These are phyloP conservation scores for Waltergamsia citrina DNA, from an alignment of 2,329 filamentous ascomycete species.

Conservation along the genomic window DNA sequence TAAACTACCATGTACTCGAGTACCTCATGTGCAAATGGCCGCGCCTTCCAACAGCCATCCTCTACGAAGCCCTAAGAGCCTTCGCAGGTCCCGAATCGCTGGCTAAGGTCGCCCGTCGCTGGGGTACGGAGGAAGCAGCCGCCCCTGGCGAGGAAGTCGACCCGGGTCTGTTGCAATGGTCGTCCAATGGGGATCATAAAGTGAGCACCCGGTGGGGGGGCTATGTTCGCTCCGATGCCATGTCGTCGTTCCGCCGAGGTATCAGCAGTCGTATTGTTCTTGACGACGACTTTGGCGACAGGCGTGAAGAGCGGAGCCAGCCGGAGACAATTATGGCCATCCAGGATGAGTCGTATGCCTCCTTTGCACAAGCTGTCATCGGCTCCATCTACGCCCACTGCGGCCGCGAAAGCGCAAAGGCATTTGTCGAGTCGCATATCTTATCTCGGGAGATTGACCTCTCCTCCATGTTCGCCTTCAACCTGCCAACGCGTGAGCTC, in stretches of 20 bases:
- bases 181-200: too few species aligned
- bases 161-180: conserved; percentile 79
- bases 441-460: conserved; percentile 72
- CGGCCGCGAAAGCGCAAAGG: conserved; percentile 67
- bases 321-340: conserved; percentile 32
- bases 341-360: conserved; percentile 62
- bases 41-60: conserved; percentile 77
- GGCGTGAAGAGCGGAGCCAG: too few species aligned
- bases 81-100: conserved; percentile 73
- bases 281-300: conserved; percentile 77
- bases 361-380: conserved; percentile 74
- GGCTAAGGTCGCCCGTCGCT: conserved; percentile 65
- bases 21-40: conserved; percentile 83
- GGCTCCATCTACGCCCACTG: conserved; percentile 81
- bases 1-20: conserved; percentile 85
- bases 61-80: conserved; percentile 78
- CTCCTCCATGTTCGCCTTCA: conserved; percentile 72
- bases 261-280: conserved; percentile 70
- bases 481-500: conserved; percentile 74
- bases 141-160: conserved; percentile 87
- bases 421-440: conserved; percentile 78
- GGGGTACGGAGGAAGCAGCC: conserved; percentile 86
- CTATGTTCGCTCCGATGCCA: conserved; percentile 40
- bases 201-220: conserved; percentile 33
- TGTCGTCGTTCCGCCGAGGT: conserved; percentile 47